A percentile compares a stretch with the other conserved stretches of the same genome.
phyloP scores from a whole-genome alignment of 805 yeast genomes.

The Grigorovia humatica region DNA sequence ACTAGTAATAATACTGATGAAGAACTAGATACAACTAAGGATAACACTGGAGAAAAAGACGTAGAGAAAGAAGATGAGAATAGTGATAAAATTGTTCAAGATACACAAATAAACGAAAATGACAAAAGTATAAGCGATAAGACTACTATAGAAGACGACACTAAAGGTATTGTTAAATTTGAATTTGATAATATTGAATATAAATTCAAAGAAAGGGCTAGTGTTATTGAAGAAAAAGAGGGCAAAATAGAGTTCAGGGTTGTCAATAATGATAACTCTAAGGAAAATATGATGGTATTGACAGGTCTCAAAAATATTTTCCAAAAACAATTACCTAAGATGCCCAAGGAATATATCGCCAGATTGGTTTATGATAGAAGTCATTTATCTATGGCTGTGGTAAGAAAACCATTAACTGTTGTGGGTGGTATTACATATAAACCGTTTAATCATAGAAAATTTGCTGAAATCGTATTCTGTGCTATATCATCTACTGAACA shows the following conservation, averaged over 20 bases:
- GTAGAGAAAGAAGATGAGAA: background rate
- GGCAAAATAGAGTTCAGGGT: conserved; percentile 92
- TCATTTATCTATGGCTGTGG: conserved; percentile 93
- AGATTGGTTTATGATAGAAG: conserved; percentile 88
- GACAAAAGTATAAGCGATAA: conserved; percentile 1
- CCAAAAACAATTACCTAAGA: conserved; percentile 94
- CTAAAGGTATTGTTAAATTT: conserved; percentile 30
- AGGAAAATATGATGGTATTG: conserved; percentile 79
- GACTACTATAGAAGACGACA: conserved; percentile 4
- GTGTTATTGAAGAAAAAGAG: conserved; percentile 87
- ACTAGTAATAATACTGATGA: background rate
- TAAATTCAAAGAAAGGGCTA: conserved; percentile 83
- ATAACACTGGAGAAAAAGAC: background rate
- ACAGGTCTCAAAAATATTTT: conserved; percentile 94
- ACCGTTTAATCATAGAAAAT: conserved; percentile 81
- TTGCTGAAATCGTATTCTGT: conserved; percentile 98
- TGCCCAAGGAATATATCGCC: conserved; percentile 96
- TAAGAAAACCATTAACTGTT: conserved; percentile 84
- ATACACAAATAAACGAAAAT: background rate
- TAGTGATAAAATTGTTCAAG: background rate
- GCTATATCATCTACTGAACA: conserved; percentile 97
- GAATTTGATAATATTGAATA: conserved; percentile 64
- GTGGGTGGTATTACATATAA: conserved; percentile 97
- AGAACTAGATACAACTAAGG: background rate
- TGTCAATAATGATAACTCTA: conserved; percentile 86